These are phyloP conservation scores for Suhomyces guaymorum DNA, from an alignment of 1,139 yeast species.

Conservation along the genomic window DNA sequence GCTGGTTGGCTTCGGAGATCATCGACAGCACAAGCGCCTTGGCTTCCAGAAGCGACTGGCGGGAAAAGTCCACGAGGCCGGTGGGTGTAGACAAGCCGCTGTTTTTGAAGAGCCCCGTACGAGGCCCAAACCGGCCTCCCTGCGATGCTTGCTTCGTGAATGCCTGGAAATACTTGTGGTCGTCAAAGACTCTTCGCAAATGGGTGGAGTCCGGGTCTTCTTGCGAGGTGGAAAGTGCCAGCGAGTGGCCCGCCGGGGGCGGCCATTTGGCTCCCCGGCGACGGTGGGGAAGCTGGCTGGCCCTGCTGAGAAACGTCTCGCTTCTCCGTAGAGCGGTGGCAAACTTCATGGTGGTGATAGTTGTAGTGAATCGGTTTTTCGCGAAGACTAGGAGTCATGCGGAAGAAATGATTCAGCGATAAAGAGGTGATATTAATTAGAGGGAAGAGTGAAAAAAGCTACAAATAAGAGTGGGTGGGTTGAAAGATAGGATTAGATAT, in stretches of 20 bases:
- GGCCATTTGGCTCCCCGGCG: conserved; percentile 1
- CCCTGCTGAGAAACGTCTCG: conserved; percentile 9
- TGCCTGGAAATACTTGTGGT: conserved; percentile 40
- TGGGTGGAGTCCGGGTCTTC: conserved; percentile 13
- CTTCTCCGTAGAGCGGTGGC: conserved; percentile 9
- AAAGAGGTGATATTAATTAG: too few relatives aligned
- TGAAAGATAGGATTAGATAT: too few relatives aligned
- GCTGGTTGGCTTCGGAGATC: conserved; percentile 42
- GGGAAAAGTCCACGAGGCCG: conserved; percentile 70
- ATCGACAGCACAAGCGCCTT: conserved; percentile 58
- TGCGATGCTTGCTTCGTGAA: conserved; percentile 28
- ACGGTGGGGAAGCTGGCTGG: conserved; percentile 5
- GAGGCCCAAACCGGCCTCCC: conserved; percentile 12
- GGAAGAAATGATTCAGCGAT: too few relatives aligned
- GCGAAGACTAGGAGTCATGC: neutral
- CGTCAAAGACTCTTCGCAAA: conserved; percentile 47
- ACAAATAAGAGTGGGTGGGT: too few relatives aligned
- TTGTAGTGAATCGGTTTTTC: neutral
- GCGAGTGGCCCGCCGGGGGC: neutral
- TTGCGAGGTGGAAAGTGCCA: neutral
- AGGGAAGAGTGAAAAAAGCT: too few relatives aligned
- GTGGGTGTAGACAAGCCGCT: conserved; percentile 65
- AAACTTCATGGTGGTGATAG: conserved; percentile 8
- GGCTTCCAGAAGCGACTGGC: conserved; percentile 63
- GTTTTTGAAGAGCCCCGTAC: conserved; percentile 74